Base-by-base conservation (phyloP, 1,139 yeast species). In the Casaregolazyma lundiana region DNA sequence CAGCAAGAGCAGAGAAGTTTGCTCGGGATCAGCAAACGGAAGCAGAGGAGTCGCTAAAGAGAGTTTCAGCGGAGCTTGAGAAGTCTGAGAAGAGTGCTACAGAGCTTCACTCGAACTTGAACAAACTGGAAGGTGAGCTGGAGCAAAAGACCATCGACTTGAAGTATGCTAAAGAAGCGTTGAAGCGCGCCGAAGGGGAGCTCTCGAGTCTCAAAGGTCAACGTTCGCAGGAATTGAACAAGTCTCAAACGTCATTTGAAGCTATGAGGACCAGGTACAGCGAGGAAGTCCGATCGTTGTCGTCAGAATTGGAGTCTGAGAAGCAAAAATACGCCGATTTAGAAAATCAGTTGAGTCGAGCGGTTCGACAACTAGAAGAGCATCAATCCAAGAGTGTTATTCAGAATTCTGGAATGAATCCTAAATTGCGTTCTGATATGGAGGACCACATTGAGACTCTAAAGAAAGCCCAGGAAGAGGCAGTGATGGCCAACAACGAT, bases 111-210 rank as follows among this genome's bases (percentile, higher is more conserved):
- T 65, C 73, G 16, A 75, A 77, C 34, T 72, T 77, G 11, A 71
- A 79, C 41, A 73, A 70, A 26, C 66, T 84, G 34, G 88, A 81
- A 51, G 78, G 76, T 44, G 73, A 73, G 16, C 60, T 84, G 17
- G 81, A 80, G 50, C 88, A 81, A 47, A 78, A 75, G 50, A 68
- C 71, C 1, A 72, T 79, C 50, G 81, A 81, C 51, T 65, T 84
- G 24, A 69, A 75, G 29, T 78, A 78, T 55, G 58, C 77, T 36
- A 70, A 75, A 44, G 75, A 75, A 43, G 69, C 75, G 24, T 72
- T 70, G 41, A 59, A 59, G 29, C 55, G 76, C 15, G 50, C 72
- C 20, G 60, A 72, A 40, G 81, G 79, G 18, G 86, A 81, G 57
- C 63, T 82, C 32, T 67, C 53, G 18, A 57, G 49, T 15, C 52